Evolutionary conservation across 2,329 filamentous ascomycete genomes (phyloP).

Genomic region (Verticillium alfalfae): DNA sequence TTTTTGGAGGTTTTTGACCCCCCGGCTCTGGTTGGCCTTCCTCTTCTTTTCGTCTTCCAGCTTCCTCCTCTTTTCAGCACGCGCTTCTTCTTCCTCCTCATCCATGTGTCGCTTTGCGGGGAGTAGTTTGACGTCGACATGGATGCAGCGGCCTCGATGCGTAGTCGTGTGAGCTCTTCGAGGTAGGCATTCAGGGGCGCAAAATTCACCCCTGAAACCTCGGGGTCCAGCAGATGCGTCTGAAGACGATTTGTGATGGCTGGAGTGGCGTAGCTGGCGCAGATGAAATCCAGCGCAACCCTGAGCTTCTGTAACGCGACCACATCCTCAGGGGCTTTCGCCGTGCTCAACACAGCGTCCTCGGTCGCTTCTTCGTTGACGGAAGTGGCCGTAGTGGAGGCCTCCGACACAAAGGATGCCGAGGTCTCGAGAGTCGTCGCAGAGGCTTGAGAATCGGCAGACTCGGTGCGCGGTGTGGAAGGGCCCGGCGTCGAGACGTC

Average conservation of each 20-base stretch:
- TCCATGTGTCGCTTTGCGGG: slow-evolving; percentile 61
- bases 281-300: slow-evolving; percentile 60
- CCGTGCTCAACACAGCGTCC: slow-evolving; percentile 31
- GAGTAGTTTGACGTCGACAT: slow-evolving; percentile 66
- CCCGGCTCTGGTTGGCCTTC: slow-evolving; percentile 69
- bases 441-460: slow-evolving; percentile 37
- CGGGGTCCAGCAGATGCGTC: slow-evolving; percentile 28
- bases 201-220: slow-evolving; percentile 52
- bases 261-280: slow-evolving; percentile 52
- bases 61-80: slow-evolving; percentile 76
- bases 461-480: slow-evolving; percentile 21
- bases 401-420: slow-evolving; percentile 28
- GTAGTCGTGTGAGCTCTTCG: slow-evolving; percentile 57
- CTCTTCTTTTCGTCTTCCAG: slow-evolving; percentile 85
- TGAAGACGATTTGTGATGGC: slow-evolving; percentile 36
- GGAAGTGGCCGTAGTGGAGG: slow-evolving; percentile 41
- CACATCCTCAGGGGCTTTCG: slow-evolving; percentile 43
- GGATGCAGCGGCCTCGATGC: slow-evolving; percentile 64
- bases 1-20: slow-evolving; percentile 77
- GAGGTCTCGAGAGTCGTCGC: slow-evolving; percentile 25
- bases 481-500: slow-evolving; percentile 16
- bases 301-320: slow-evolving; percentile 57
- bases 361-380: slow-evolving; percentile 24
- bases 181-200: slow-evolving; percentile 66
- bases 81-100: slow-evolving; percentile 59